Evolutionary conservation across 2,329 filamentous ascomycete species (phyloP).

Genomic region (Trichoderma atrobrunneum): DNA sequence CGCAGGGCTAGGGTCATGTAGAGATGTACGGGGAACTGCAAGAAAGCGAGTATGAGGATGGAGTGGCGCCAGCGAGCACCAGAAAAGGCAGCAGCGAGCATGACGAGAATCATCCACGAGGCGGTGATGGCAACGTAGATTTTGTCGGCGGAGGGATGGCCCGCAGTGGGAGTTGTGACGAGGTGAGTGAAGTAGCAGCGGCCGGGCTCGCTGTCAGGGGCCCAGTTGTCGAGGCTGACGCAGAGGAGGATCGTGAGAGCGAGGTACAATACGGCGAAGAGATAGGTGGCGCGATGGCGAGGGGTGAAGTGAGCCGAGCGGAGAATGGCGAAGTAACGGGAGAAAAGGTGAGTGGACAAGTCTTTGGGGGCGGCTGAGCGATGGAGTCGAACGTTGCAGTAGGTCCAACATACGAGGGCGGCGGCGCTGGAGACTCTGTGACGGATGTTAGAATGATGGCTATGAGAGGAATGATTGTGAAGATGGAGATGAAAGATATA

Average conservation of each 20-base stretch:
- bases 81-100: constrained; percentile 22
- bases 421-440: constrained; percentile 26
- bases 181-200: constrained; percentile 29
- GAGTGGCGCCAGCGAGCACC: constrained; percentile 22
- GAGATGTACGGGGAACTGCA: constrained; percentile 34
- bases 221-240: constrained; percentile 28
- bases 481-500: background rate
- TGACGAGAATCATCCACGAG: constrained; percentile 24
- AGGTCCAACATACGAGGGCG: constrained; percentile 33
- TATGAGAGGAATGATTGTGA: background rate
- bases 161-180: constrained; percentile 19
- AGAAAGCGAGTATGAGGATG: constrained; percentile 27
- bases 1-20: constrained; percentile 34
- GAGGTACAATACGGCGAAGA: constrained; percentile 30
- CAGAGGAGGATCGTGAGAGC: constrained; percentile 30
- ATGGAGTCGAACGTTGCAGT: constrained; percentile 24
- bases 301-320: constrained; percentile 19
- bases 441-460: background rate
- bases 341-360: background rate
- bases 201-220: constrained; percentile 25
- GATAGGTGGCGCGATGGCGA: constrained; percentile 30
- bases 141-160: constrained; percentile 29
- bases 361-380: background rate
- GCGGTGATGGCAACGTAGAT: constrained; percentile 26
- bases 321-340: background rate